Evolutionary conservation across 768 basidiomycete genomes (phyloP), one percentile per base, ranked within the genome.

Genomic region (Butyriboletus loyo): DNA sequence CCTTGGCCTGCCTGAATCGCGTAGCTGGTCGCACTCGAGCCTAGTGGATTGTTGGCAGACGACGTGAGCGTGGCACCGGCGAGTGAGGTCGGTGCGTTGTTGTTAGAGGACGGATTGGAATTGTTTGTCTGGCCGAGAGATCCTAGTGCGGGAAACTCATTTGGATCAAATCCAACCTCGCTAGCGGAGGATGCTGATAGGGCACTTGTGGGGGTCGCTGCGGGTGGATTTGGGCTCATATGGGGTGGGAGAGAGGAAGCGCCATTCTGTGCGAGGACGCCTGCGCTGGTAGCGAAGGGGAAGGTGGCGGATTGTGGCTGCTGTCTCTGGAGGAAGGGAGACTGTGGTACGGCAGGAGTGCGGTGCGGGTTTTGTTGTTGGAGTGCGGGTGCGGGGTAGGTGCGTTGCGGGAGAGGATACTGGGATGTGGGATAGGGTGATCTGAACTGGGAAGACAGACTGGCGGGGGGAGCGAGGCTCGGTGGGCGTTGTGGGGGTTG

Each of bases 141-240:
- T 30, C 90, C 90, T 19, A 92, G 80, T 14, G 88, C 89, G n/a
- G 90, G 90, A 61, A 92, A 91, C 70, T 91, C 90, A 64, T 89
- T 90, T 30, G 84, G 89, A 75, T 92, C 90, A 35, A 91, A 81
- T 19, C 85, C 86, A 53, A 88, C 84, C 65, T 91, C 89, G 67
- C 80, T 85, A 31, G 81, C 75, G 25, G 86, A 86, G 46, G 83
- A 84, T 55, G 76, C 79, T 43, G 82, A 83, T 42, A 83, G 80
- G 34, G 84, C 79, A 50, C 72, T 77, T 38, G 77, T 74, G 27
- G 67, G 63, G 0, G 67, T 69, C 0, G 65, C 67, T 54, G 61
- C 67, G 63, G 53, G 71, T 48, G 73, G 76, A 64, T 67, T 75
- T 17, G 78, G 77, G 62, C 73, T 79, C 70, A 86, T 72, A 66